These are phyloP conservation scores for Telopea speciosissima DNA, from an alignment of 177 flowering plant genomes.

Conservation along the genomic window DNA sequence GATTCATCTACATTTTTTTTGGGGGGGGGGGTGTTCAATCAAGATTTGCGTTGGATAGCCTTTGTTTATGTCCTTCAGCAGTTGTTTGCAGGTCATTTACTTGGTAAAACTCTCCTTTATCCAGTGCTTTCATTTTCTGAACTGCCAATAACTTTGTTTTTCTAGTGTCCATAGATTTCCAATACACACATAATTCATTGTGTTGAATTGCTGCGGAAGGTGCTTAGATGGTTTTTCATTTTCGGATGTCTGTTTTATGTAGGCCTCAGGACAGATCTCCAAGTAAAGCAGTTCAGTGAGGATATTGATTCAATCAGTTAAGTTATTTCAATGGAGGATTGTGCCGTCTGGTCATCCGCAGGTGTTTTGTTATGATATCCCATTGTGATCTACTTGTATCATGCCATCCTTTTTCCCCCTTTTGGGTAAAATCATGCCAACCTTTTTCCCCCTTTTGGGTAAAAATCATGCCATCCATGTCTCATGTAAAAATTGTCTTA, in stretches of 20 bases:
- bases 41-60: too few relatives aligned
- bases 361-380: conserved; percentile 9
- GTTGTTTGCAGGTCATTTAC: too few relatives aligned
- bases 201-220: too few relatives aligned
- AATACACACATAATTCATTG: too few relatives aligned
- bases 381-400: conserved; percentile 26
- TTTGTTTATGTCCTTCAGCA: too few relatives aligned
- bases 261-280: not conserved
- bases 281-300: conserved; percentile 12
- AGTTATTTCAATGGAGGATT: conserved; percentile 30
- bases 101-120: too few relatives aligned
- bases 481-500: conserved; percentile 30
- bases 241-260: not conserved
- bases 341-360: conserved; percentile 12
- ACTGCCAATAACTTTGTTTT: too few relatives aligned
- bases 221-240: too few relatives aligned
- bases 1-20: too few relatives aligned
- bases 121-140: too few relatives aligned
- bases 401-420: conserved; percentile 20
- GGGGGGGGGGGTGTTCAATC: too few relatives aligned
- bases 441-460: conserved; percentile 5
- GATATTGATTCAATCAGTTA: conserved; percentile 3
- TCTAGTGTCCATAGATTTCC: too few relatives aligned
- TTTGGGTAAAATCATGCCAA: conserved; percentile 15
- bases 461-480: conserved; percentile 24